A percentile compares a stretch with the other conserved stretches of the same genome.
These are phyloP conservation scores for Fusarium udum DNA, from an alignment of 2,329 filamentous ascomycete species.

Conservation along the genomic window DNA sequence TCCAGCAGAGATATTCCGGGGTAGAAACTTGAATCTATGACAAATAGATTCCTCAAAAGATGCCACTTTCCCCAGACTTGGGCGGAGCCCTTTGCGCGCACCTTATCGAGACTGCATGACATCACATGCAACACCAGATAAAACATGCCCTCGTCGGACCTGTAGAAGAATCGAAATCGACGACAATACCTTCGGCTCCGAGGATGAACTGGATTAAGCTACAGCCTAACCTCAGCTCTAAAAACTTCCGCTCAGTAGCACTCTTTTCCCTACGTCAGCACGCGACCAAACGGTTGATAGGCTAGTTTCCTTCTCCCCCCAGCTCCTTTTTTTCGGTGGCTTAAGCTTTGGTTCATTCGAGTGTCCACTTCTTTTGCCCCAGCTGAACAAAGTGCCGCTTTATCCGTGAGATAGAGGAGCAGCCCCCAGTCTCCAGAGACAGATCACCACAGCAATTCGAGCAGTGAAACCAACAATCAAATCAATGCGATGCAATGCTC, in stretches of 20 bases:
- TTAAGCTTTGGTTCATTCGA: background rate
- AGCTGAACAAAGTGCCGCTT: constrained; percentile 33
- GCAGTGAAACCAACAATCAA: background rate
- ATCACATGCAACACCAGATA: background rate
- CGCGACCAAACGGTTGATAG: constrained; percentile 12
- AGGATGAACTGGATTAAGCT: background rate
- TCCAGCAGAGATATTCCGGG: constrained; percentile 20
- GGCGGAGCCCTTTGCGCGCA: background rate
- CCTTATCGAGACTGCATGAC: background rate
- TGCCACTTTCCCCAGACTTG: constrained; percentile 24
- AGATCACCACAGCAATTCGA: constrained; percentile 8
- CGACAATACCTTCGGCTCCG: background rate
- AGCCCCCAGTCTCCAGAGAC: background rate
- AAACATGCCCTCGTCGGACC: background rate
- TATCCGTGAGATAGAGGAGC: constrained; percentile 26
- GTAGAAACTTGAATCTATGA: constrained; percentile 27
- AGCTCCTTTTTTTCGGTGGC: background rate
- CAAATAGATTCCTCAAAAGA: constrained; percentile 29
- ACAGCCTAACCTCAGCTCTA: background rate
- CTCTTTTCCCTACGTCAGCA: background rate
- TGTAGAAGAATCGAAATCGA: background rate
- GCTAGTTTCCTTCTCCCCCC: constrained; percentile 3
- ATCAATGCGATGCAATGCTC: background rate
- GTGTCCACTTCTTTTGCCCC: constrained; percentile 21
- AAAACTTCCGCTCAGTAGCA: background rate